phyloP scores from a whole-genome alignment of 2,329 filamentous ascomycete species.

The Cladorrhinum sp. region DNA sequence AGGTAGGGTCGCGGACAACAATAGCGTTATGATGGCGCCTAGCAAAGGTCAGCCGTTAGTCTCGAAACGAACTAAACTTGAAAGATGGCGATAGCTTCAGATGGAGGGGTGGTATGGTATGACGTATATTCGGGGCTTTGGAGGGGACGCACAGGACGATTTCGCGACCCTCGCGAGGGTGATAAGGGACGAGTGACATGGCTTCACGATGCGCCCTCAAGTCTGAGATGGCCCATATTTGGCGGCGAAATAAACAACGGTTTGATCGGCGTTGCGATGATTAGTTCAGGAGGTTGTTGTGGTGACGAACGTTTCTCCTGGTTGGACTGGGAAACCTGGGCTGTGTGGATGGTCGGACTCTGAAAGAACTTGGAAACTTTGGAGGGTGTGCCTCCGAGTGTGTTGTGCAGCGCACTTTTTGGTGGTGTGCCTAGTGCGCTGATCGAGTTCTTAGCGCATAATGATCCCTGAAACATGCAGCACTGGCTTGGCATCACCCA shows the following conservation, averaged over 20 bases:
- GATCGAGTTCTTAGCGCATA: not conserved
- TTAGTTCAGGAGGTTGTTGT: not conserved
- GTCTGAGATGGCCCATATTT: slow-evolving; percentile 17
- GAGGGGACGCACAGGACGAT: slow-evolving; percentile 66
- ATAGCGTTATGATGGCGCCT: slow-evolving; percentile 92
- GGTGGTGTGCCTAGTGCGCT: not conserved
- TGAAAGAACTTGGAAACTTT: not conserved
- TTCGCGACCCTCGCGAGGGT: slow-evolving; percentile 68
- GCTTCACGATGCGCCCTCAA: slow-evolving; percentile 14
- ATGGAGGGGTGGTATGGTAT: slow-evolving; percentile 22
- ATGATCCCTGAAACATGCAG: not conserved
- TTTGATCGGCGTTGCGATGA: not conserved
- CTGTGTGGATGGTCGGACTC: not conserved
- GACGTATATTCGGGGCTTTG: slow-evolving; percentile 37
- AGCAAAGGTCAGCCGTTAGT: slow-evolving; percentile 4
- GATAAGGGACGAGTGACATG: slow-evolving; percentile 74
- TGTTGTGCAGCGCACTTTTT: not conserved
- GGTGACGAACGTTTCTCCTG: not conserved
- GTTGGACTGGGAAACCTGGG: not conserved
- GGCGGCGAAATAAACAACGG: not conserved
- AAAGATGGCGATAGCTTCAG: not conserved
- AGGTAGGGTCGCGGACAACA: slow-evolving; percentile 83
- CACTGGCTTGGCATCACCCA: not conserved
- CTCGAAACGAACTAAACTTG: not conserved
- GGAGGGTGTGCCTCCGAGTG: not conserved